Evolutionary conservation across 2,329 filamentous ascomycete species (phyloP).

Genomic region (Fusarium sp.): DNA sequence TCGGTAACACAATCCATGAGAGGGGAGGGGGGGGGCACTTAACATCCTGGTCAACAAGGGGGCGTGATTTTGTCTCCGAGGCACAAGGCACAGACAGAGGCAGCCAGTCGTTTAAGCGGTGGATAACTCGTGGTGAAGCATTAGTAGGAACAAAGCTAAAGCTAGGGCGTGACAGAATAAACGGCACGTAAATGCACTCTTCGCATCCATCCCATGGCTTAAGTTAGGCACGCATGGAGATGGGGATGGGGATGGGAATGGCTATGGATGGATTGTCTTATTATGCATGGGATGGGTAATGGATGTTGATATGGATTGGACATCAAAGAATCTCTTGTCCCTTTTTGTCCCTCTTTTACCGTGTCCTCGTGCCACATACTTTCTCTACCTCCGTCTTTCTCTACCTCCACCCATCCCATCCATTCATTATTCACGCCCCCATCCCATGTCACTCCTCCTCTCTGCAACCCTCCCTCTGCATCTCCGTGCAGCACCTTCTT

Average conservation of each 20-base stretch:
- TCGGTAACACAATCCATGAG: background rate
- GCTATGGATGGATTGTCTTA: background rate
- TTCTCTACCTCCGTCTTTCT: background rate
- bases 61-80: background rate
- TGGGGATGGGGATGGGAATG: background rate
- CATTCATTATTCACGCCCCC: constrained; percentile 13
- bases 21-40: background rate
- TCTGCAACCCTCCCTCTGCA: constrained; percentile 3
- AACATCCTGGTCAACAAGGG: background rate
- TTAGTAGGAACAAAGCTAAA: background rate
- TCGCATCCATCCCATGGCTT: background rate
- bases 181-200: background rate
- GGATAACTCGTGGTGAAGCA: background rate
- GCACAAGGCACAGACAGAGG: background rate
- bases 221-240: background rate
- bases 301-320: constrained; percentile 15
- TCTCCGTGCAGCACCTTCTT: constrained; percentile 2
- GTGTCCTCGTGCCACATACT: constrained; percentile 25
- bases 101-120: background rate
- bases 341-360: background rate
- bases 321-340: background rate
- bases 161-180: background rate
- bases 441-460: constrained; percentile 10
- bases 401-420: constrained; percentile 2
- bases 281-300: background rate